Evolutionary conservation across 306 rosid species (phyloP).

Genomic region (Cucurbita ficifolia): DNA sequence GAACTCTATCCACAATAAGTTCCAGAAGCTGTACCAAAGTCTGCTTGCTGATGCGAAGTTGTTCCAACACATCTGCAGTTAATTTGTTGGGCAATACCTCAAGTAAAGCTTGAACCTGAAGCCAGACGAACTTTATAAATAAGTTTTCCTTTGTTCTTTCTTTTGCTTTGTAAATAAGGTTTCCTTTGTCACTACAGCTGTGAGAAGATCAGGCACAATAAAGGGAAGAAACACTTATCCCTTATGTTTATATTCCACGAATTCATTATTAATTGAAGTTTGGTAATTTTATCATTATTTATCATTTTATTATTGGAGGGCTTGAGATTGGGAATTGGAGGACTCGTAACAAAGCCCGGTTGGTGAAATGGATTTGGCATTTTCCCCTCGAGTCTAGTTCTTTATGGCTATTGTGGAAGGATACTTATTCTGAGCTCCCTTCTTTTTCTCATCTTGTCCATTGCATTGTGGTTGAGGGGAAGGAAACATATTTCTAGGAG

Average conservation of each 20-base stretch:
- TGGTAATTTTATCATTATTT: background rate
- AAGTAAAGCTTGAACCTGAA: slow-evolving; percentile 73
- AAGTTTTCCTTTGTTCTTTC: background rate
- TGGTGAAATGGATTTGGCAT: too few species aligned
- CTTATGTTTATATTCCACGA: background rate
- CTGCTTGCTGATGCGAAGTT: slow-evolving; percentile 97
- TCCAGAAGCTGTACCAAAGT: slow-evolving; percentile 44
- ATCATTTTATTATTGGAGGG: too few species aligned
- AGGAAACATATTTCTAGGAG: too few species aligned
- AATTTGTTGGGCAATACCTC: slow-evolving; percentile 77
- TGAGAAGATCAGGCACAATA: background rate
- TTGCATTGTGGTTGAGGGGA: too few species aligned
- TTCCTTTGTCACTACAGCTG: background rate
- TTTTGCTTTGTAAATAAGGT: background rate
- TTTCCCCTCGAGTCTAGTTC: too few species aligned
- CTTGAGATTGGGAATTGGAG: too few species aligned
- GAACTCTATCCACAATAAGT: background rate
- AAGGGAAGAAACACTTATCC: background rate
- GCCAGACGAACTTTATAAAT: background rate
- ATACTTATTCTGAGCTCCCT: too few species aligned
- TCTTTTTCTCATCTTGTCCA: too few species aligned
- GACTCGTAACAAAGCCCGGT: too few species aligned
- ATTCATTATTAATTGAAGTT: background rate
- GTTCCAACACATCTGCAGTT: slow-evolving; percentile 79
- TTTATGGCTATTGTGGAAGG: too few species aligned